Evolutionary conservation across 2,329 filamentous ascomycete species (phyloP), one percentile per base, ranked within the genome.

Genomic region (Colletotrichum sp.): DNA sequence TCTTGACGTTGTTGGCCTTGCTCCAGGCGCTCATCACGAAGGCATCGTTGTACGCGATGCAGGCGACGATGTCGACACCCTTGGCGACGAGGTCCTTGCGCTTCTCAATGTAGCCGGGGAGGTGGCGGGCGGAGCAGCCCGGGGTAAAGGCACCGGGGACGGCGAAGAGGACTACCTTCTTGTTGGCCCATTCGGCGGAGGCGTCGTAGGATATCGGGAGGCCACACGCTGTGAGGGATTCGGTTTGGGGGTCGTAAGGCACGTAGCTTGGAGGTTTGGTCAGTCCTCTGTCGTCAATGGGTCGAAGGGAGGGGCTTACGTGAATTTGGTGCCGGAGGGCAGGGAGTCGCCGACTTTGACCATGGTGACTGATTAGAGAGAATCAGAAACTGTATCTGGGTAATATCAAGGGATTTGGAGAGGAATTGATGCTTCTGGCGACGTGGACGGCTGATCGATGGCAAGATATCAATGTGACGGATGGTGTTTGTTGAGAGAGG

Each of bases 21-120:
- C 92, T 94, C 95, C 95, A 97, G 68, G 94, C 95, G 81, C 92
- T 93, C 95, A 96, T 96, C 84, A 98, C 95, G 84, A 90, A 97
- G 78, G 93, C 88, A 86, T 98, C 95, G 86, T 98, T 98, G 89
- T 89, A 93, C 72, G 95, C 94, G 82, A 98, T 93, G 82, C 96
- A 92, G 79, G 95, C 91, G 81, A 98, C 91, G 77, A 93, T 85
- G 85, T 98, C 95, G 79, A 98, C 94, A 80, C 95, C 95, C 90
- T 96, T 96, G 82, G 88, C 88, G 87, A 92, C 92, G 85, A 98
- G 89, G 82, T 93, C 88, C 68, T 91, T 88, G 79, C 93, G 87
- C 84, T 95, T 93, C 85, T 91, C 86, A 80, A 96, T 91, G 90
- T 95, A 98, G 76, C 93, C 93, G 76, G 95, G 94, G 77, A 98